These are phyloP conservation scores for Cytidiella melzeri DNA, from an alignment of 768 basidiomycete genomes.

Conservation along the genomic window DNA sequence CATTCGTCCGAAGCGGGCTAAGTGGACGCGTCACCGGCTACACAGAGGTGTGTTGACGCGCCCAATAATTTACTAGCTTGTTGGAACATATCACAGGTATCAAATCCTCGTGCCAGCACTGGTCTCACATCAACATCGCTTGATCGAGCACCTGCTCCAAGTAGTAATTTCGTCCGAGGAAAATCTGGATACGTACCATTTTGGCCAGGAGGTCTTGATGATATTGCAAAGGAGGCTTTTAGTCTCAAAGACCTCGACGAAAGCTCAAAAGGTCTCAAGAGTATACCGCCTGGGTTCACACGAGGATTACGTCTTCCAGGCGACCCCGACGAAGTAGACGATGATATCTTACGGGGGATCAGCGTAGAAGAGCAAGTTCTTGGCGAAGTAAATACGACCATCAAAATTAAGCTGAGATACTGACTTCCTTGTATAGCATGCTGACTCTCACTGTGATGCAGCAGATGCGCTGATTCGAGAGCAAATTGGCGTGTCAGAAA, in stretches of 20 bases:
- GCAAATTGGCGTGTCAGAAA: slow-evolving; percentile 34
- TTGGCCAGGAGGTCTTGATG: slow-evolving; percentile 88
- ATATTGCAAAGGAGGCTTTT: slow-evolving; percentile 28
- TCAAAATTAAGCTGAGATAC: background rate
- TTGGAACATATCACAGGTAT: slow-evolving; percentile 33
- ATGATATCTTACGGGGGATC: slow-evolving; percentile 34
- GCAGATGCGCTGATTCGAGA: slow-evolving; percentile 1
- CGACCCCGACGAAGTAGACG: slow-evolving; percentile 37
- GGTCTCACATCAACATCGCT: slow-evolving; percentile 83
- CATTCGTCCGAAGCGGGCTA: slow-evolving; percentile 74
- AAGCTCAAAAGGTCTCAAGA: slow-evolving; percentile 41
- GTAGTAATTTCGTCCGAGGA: slow-evolving; percentile 82
- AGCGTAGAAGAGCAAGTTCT: slow-evolving; percentile 13
- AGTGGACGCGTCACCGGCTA: slow-evolving; percentile 78
- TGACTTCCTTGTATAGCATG: slow-evolving; percentile 6
- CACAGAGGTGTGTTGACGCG: slow-evolving; percentile 48
- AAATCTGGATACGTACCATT: slow-evolving; percentile 93
- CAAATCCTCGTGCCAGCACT: slow-evolving; percentile 49
- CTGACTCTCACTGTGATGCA: slow-evolving; percentile 12
- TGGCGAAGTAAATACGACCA: slow-evolving; percentile 7
- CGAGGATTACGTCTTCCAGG: slow-evolving; percentile 72
- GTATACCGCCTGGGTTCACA: slow-evolving; percentile 75
- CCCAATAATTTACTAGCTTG: background rate
- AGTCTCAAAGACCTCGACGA: slow-evolving; percentile 35
- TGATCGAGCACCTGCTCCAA: slow-evolving; percentile 75